A percentile compares a stretch with the other conserved stretches of the same genome.
phyloP scores from a whole-genome alignment of 768 basidiomycete genomes.

The Lanmaoa pseudosensibilis region DNA sequence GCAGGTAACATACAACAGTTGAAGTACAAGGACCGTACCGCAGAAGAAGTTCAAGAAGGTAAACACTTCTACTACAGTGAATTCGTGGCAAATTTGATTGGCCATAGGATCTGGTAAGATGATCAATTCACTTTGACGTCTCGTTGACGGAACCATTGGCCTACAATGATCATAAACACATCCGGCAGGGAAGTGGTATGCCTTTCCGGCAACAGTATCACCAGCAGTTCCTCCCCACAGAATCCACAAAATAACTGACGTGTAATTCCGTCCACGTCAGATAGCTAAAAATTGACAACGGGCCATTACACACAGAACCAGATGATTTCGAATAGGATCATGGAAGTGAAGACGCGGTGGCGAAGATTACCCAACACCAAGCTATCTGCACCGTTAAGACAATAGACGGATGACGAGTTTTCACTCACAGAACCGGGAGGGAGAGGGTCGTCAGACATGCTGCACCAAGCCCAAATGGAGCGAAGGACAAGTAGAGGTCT shows the following conservation, averaged over 20 bases:
- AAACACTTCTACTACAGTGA: slow-evolving; percentile 20
- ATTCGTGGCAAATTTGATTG: slow-evolving; percentile 20
- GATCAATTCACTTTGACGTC: not conserved
- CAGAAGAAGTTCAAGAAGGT: slow-evolving; percentile 25
- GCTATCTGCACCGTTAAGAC: slow-evolving; percentile 10
- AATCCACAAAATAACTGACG: slow-evolving; percentile 23
- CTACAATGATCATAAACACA: slow-evolving; percentile 14
- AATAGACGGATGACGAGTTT: not conserved
- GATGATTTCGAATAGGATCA: slow-evolving; percentile 25
- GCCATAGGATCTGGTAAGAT: slow-evolving; percentile 4
- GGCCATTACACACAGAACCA: slow-evolving; percentile 26
- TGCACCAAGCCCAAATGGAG: slow-evolving; percentile 16
- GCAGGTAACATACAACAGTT: not conserved
- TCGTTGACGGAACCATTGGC: not conserved
- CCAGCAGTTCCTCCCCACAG: slow-evolving; percentile 22
- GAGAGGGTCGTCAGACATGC: slow-evolving; percentile 18
- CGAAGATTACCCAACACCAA: slow-evolving; percentile 12
- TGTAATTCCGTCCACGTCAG: not conserved
- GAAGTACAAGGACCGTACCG: slow-evolving; percentile 20
- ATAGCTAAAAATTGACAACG: not conserved
- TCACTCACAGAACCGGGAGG: slow-evolving; percentile 28
- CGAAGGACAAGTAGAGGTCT: slow-evolving; percentile 3
- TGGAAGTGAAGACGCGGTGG: slow-evolving; percentile 19
- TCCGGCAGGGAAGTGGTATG: slow-evolving; percentile 18
- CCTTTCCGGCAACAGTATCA: slow-evolving; percentile 7